Evolutionary conservation across 106 monocot genomes (phyloP), one percentile per base, ranked within the genome.

Genomic region (Iris macrosiphon): DNA sequence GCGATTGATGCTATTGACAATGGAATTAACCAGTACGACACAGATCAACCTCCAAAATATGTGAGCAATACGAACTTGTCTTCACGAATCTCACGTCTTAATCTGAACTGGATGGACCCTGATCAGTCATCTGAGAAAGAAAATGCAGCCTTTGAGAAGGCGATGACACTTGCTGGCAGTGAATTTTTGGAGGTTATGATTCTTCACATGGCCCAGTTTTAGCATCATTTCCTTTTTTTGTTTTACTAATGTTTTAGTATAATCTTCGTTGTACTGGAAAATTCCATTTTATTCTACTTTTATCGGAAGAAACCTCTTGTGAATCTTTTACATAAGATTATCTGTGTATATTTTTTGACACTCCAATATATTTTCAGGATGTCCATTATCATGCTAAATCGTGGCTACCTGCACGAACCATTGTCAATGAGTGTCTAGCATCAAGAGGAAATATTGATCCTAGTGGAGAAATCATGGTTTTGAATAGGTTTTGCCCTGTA

Each of bases 1-100:
- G 83, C 90, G 63, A 67, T 98, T 59, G 96, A 98, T 78, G 96
- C 96, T 17, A 78, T 87, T 68, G 96, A 98, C 67, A 98, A 98
- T 60, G 96, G 96, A n/a, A 72, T 98, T 55, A 90, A 78, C 57
- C 79, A 83, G 54, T 90, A 73, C 42, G 87, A 87, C 31, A 83
- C 90, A 5, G 90, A 98, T 37, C 80, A 75, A 41, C 79, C 86
- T 39, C 80, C 90, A 39, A 98, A 73, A 54, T 98, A 87, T 40
- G 80, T 98, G 39, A 91, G 74, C 33, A 83, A 90, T 54, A 87
- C 90, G 27, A 46, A 71, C 57, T 71, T 98, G 55, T 87, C 96
- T 52, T 87, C 90, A 37, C 60, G 96, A 48, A 80, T 98, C 65
- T 77, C 78, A 2, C 79, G 80, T 35, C 72, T 91, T 29, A 98